Base-by-base conservation (phyloP, 257 asterid species). In the Verbascum thapsus region DNA sequence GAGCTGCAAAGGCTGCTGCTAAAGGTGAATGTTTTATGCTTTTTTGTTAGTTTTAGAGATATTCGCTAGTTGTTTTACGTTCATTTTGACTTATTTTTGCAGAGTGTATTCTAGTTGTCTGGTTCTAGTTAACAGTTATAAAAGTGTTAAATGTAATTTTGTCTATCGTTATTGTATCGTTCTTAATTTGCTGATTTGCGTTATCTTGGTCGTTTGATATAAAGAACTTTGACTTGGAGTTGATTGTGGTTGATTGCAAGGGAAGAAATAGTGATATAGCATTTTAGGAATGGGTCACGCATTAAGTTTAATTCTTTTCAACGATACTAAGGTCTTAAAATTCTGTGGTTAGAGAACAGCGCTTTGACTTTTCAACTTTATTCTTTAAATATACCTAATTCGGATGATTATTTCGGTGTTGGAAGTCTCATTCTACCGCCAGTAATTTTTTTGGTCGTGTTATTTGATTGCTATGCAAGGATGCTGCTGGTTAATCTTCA, bases 1-100 rank as follows among this genome's bases (percentile, higher is more conserved):
- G 97, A 30, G 91, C 97, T 67, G 95, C 89, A 39, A 89, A 84
- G 72, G 81, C 79, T 72, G 85, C 90, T 20, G 67, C 89, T 23
- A 83, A 75, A 79, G 88, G 95, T 87, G 58, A 41, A 3, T 13
- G 23, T 37, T 26, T 50, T 69, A 7, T 48, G 10, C 42, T 38
- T 23, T 8, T 32, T 39, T 63, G 10, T 48, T 59, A 52, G 4
- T 41, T 41, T 40, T 30, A 49, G 55, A 58, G 13, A 38, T 49
- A 13, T 26, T 57, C 22, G 5, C 11, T 0, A 53, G 32, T 13
- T 8, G 53, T 44, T 49, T 8, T 6, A 19, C 39, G 35, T 34
- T 55, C 41, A 17, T 39, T 43, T 37, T 43, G 16, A 15, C 10
- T 42, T 42, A 22, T 8, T 41, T 61, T 43, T 37, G 47, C 19